These are phyloP conservation scores for Linum trigynum DNA, from an alignment of 345 rosid genomes.

Conservation along the genomic window DNA sequence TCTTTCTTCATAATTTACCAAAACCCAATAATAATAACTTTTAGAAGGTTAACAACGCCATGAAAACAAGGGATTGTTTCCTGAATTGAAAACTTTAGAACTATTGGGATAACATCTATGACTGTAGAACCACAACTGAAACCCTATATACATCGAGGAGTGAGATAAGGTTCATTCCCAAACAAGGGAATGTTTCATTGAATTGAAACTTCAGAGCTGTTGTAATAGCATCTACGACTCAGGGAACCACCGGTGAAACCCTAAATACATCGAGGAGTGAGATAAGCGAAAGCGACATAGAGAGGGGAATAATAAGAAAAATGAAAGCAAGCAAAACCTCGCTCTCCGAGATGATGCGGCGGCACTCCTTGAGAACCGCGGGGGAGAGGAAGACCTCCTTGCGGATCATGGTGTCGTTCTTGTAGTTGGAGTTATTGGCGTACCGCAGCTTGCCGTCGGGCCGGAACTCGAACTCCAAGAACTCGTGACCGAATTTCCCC, in stretches of 20 bases:
- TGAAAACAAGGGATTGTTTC: no score
- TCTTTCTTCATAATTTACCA: conserved; percentile 93
- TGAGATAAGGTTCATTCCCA: conserved; percentile 52
- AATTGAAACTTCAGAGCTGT: no score
- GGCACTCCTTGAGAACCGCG: conserved; percentile 84
- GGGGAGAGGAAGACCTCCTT: conserved; percentile 96
- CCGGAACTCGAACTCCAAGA: conserved; percentile 95
- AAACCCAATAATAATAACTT: not conserved
- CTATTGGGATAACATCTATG: no score
- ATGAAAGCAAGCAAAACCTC: conserved; percentile 35
- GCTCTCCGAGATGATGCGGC: conserved; percentile 95
- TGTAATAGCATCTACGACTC: no score
- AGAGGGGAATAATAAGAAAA: not conserved
- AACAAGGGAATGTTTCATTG: no score
- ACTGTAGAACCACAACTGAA: no score
- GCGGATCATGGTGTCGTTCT: conserved; percentile 98
- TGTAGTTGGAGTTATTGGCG: conserved; percentile 98
- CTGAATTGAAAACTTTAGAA: no score
- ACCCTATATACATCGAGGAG: no score
- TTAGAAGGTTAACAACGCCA: no score
- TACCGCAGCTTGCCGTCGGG: conserved; percentile 95
- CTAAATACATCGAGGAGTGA: no score
- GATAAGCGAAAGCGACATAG: not conserved
- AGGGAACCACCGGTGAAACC: no score
- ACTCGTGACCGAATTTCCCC: conserved; percentile 98